phyloP scores from a whole-genome alignment of 495 filamentous ascomycete species.

The Xylaria intraflava region DNA sequence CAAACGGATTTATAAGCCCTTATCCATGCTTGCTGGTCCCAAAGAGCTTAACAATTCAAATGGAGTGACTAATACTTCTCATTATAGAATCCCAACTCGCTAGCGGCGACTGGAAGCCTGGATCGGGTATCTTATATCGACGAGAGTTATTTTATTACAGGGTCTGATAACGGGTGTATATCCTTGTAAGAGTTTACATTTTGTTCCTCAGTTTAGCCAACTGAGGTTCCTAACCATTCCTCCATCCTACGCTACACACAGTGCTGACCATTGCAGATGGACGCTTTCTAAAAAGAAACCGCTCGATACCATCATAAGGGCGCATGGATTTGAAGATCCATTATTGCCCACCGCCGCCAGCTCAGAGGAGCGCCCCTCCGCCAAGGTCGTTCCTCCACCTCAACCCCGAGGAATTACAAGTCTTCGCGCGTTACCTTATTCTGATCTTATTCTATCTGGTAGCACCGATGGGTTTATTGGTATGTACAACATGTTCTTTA shows the following conservation, averaged over 20 bases:
- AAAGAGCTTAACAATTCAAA: background rate
- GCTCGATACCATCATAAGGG: slow-evolving; percentile 66
- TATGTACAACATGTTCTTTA: slow-evolving; percentile 52
- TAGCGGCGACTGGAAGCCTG: slow-evolving; percentile 71
- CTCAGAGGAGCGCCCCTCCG: slow-evolving; percentile 57
- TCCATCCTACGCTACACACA: background rate
- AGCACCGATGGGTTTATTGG: slow-evolving; percentile 89
- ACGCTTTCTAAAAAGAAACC: slow-evolving; percentile 90
- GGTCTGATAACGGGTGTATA: slow-evolving; percentile 79
- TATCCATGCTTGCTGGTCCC: background rate
- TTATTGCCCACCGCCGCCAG: slow-evolving; percentile 58
- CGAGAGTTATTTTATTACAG: slow-evolving; percentile 85
- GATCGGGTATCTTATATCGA: slow-evolving; percentile 87
- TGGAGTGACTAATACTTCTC: background rate
- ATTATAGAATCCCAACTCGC: slow-evolving; percentile 27
- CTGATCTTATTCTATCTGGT: slow-evolving; percentile 79
- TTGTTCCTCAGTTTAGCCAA: background rate
- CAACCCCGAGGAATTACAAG: slow-evolving; percentile 88
- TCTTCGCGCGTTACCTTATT: slow-evolving; percentile 74
- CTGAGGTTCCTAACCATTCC: background rate
- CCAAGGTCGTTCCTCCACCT: slow-evolving; percentile 50
- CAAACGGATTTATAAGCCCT: background rate
- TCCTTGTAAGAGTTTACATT: slow-evolving; percentile 41
- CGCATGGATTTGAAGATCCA: slow-evolving; percentile 75
- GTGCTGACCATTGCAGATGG: slow-evolving; percentile 44